Base-by-base conservation (phyloP, 176 grass and related monocot species). In the Lolium rigidum region DNA sequence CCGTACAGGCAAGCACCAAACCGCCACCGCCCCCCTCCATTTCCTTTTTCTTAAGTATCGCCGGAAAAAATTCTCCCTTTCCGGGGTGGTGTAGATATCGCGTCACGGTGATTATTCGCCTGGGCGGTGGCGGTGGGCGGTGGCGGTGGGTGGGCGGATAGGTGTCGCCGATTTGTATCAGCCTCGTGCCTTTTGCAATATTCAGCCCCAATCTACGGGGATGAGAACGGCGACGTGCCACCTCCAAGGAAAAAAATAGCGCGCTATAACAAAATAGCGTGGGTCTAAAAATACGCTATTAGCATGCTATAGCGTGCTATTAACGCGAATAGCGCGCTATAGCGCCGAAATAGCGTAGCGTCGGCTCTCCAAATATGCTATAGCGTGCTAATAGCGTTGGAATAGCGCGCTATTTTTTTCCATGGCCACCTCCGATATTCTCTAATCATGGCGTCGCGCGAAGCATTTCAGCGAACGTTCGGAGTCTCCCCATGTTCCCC, bases 1-100 rank as follows among this genome's bases (percentile, higher is more conserved):
- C 85, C 31, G 81, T 81, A 21, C 67, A 87, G 85, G 89, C 85
- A 88, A 91, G 81, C 81, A 79, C 76, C 76, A 48, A 44, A 26
- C 41, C 41, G 8, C 13, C n/a, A n/a, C 46, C 57, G 4, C 39
- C 62, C 57, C 6, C 39, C 62, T 70, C 56, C 14, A 37, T 17
- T 51, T 35, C 31, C 18, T 62, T 67, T 80, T 59, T n/a, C n/a
- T 43, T 3, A 54, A 38, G 70, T 49, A 28, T 75, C 10, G 72
- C 72, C 7, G 22, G 72, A 75, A 28, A 50, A 50, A 37, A 8
- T 50, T 0, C 21, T 8, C 24, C 46, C 24, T 16, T 28, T 22
- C 10, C 1, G 0, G 7, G 5, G 67, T 35, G 68, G 13, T 20
- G 52, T 83, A 31, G 49, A 20, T 14, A 1, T 77, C 46, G 13